Evolutionary conservation across 2,329 filamentous ascomycete genomes (phyloP), one percentile per base, ranked within the genome.

Genomic region (Clonostachys solani): DNA sequence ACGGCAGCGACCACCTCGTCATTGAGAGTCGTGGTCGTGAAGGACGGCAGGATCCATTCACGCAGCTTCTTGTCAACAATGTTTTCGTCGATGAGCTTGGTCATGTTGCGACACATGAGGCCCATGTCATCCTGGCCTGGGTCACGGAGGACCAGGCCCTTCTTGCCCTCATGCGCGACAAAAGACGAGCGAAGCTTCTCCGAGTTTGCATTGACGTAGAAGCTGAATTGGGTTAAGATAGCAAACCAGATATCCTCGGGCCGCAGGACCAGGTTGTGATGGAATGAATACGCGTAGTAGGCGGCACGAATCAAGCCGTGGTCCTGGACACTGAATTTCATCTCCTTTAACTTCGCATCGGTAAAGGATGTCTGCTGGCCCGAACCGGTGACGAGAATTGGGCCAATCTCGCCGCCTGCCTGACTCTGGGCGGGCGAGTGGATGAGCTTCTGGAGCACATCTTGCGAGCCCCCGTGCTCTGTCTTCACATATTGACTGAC

Each of bases 221-320:
- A 60, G 52, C 62, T 69, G 2, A 78, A 52, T 50, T 80, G 75
- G 0, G 66, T 62, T 1, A 80, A 54, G 50, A 80, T 76, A 6
- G 74, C 60, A 41, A 77, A 64, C 76, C 75, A 80, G 15, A 79
- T 55, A 48, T 80, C 76, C 29, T 81, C 75, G 0, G 76, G 75
- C 1, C 75, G 69, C 42, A 79, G 58, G 3, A 55, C 57, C 0
- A 80, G 64, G 47, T 76, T 65, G 45, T 72, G 68, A 47, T 77
- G 70, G 3, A 59, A 12, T 49, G 56, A 68, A 50, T 75, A 76
- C 2, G 72, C 71, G n/a, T 60, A 43, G 18, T 65, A 56, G n/a
- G 54, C 60, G 0, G 62, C 58, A 36, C 60, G 52, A 10, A 75
- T 61, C 35, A 75, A 63, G 15, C 69, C 68, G 44, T 74, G 72